Conservation (phyloP, 306 rosid genomes). For the Benincasa hispida region DNA sequence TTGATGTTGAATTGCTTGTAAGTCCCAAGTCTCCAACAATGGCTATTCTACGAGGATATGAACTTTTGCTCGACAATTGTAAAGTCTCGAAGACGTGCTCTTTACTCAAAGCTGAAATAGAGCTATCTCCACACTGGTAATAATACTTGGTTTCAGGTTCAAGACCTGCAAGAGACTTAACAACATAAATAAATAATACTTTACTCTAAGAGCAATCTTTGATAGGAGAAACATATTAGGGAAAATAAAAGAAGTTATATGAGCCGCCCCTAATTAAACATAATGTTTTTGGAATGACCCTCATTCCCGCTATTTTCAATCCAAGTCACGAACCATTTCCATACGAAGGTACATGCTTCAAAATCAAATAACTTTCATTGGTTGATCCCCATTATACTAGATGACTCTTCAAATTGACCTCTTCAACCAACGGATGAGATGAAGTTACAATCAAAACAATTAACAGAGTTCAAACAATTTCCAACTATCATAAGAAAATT, state of each 20-base stretch:
- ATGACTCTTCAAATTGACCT: not conserved
- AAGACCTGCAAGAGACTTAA: conserved; percentile 40
- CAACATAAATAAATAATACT: not conserved
- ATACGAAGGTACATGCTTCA: not conserved
- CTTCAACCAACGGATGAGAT: not conserved
- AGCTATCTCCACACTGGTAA: conserved; percentile 77
- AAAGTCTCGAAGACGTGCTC: conserved; percentile 54
- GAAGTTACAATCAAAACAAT: not conserved
- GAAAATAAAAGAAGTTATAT: not conserved
- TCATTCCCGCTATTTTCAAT: not conserved
- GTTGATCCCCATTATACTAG: not conserved
- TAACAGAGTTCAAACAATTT: not conserved
- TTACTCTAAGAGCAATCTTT: not conserved
- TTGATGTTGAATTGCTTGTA: conserved; percentile 66
- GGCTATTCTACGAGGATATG: conserved; percentile 58
- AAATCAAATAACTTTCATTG: not conserved
- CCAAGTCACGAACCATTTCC: not conserved
- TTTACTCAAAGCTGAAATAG: conserved; percentile 62
- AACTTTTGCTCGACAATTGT: conserved; percentile 31
- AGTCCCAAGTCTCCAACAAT: conserved; percentile 91
- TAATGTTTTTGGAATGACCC: not conserved
- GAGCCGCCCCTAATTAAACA: not conserved
- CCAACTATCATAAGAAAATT: not conserved
- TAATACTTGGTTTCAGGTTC: conserved; percentile 60
- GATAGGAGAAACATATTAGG: not conserved